A percentile compares a stretch with the other conserved stretches of the same genome.
Conservation (phyloP, 2,329 filamentous ascomycete species). For the Venturia pyrina region DNA sequence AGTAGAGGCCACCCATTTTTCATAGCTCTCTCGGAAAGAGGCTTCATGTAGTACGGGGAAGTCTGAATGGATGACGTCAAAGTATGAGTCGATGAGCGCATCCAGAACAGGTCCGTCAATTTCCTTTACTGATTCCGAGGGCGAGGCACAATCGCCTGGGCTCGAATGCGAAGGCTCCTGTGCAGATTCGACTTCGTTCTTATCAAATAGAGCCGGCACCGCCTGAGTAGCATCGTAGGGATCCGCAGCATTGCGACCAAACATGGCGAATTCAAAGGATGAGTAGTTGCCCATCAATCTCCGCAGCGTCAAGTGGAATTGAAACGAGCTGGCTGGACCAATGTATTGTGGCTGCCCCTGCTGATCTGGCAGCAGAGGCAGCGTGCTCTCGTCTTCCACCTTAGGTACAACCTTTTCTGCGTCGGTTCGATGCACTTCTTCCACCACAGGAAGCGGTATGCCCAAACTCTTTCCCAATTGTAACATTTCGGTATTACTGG, state of each 20-base stretch:
- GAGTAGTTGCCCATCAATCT: slow-evolving; percentile 26
- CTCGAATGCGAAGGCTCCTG: slow-evolving; percentile 1
- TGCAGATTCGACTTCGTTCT: not conserved
- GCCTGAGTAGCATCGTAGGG: not conserved
- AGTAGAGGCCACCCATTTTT: slow-evolving; percentile 24
- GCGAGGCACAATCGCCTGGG: slow-evolving; percentile 13
- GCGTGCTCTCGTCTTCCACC: slow-evolving; percentile 23
- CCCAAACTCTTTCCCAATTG: slow-evolving; percentile 29
- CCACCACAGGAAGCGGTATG: slow-evolving; percentile 28
- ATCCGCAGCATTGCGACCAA: slow-evolving; percentile 31
- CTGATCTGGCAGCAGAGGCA: slow-evolving; percentile 31
- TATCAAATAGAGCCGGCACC: slow-evolving; percentile 9
- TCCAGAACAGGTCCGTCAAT: slow-evolving; percentile 22
- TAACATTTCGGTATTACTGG: slow-evolving; percentile 32
- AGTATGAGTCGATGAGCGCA: slow-evolving; percentile 30
- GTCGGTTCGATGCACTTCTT: slow-evolving; percentile 15
- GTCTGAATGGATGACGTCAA: slow-evolving; percentile 33
- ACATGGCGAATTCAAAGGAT: slow-evolving; percentile 29
- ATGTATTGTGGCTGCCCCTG: slow-evolving; percentile 37
- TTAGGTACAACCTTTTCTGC: not conserved
- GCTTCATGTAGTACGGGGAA: slow-evolving; percentile 35
- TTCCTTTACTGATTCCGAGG: slow-evolving; percentile 19
- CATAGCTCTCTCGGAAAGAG: slow-evolving; percentile 33
- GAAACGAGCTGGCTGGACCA: slow-evolving; percentile 32
- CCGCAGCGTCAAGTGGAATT: slow-evolving; percentile 33